phyloP scores from a whole-genome alignment of 495 filamentous ascomycete genomes.

The Pyrenula aspistea region DNA sequence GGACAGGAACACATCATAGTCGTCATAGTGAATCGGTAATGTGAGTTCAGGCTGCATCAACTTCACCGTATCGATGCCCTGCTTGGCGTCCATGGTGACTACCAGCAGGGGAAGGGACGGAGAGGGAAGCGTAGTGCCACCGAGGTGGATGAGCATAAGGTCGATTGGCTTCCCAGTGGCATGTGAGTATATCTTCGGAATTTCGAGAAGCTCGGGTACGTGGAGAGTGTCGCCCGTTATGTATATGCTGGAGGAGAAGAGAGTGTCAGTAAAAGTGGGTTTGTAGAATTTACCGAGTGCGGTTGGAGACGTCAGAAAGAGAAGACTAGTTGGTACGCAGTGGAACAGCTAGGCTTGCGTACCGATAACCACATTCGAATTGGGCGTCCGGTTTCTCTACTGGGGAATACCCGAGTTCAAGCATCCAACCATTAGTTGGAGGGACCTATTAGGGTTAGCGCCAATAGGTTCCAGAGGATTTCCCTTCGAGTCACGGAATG shows the following conservation, averaged over 20 bases:
- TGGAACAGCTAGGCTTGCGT: too few relatives aligned
- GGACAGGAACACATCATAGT: constrained; percentile 51
- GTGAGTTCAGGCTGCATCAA: constrained; percentile 51
- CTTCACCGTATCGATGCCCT: constrained; percentile 48
- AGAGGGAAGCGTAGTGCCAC: constrained; percentile 52
- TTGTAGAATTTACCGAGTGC: background rate
- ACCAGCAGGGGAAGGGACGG: constrained; percentile 45
- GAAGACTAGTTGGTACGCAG: too few relatives aligned
- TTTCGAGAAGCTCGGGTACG: constrained; percentile 48
- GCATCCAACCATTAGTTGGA: constrained; percentile 61
- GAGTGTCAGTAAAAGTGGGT: background rate
- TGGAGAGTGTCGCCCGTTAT: constrained; percentile 64
- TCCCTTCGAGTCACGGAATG: too few relatives aligned
- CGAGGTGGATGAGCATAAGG: constrained; percentile 57
- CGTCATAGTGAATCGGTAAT: constrained; percentile 61
- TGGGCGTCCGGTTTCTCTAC: constrained; percentile 4
- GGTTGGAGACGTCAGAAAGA: background rate
- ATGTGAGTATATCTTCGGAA: constrained; percentile 41
- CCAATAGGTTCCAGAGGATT: background rate
- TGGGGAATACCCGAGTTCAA: constrained; percentile 44
- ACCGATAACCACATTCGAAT: constrained; percentile 38
- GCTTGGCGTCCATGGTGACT: constrained; percentile 62
- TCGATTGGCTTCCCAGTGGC: constrained; percentile 41
- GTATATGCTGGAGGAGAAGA: constrained; percentile 50
- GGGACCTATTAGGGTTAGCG: constrained; percentile 28